Conservation (phyloP, 441 rosid species). For the Euphorbia celastroides region DNA sequence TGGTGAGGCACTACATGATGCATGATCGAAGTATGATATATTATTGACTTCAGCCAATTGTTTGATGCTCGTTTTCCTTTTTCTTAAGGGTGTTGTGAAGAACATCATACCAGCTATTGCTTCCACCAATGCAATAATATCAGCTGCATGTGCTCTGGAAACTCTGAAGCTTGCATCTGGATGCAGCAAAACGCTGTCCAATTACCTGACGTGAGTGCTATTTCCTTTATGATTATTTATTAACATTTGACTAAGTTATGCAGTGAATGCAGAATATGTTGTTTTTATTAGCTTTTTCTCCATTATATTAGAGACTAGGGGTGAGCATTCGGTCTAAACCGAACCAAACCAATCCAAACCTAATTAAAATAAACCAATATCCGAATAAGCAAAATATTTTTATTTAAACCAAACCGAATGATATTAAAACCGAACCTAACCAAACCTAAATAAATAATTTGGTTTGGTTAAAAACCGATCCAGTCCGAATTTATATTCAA, state of each 20-base stretch:
- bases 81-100: constrained; percentile 79
- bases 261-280: constrained; percentile 1
- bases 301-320: too few species aligned
- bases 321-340: too few species aligned
- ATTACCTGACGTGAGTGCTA: constrained; percentile 62
- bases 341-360: too few species aligned
- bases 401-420: too few species aligned
- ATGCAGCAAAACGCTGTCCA: constrained; percentile 87
- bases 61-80: neutral
- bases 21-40: constrained; percentile 4
- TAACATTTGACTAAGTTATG: neutral
- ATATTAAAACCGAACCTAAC: too few species aligned
- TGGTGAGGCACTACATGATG: neutral
- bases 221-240: constrained; percentile 10
- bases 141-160: constrained; percentile 88
- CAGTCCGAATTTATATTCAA: too few species aligned
- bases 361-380: too few species aligned
- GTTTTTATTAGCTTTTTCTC: neutral
- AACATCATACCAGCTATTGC: constrained; percentile 97
- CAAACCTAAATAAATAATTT: too few species aligned
- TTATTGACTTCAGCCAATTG: constrained; percentile 4
- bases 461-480: too few species aligned
- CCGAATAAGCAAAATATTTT: too few species aligned
- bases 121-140: constrained; percentile 89
- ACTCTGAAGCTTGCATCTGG: constrained; percentile 89